A percentile compares a stretch with the other conserved stretches of the same genome.
Evolutionary conservation across 2,329 filamentous ascomycete species (phyloP).

Genomic region (Tolypocladium pustulatum): DNA sequence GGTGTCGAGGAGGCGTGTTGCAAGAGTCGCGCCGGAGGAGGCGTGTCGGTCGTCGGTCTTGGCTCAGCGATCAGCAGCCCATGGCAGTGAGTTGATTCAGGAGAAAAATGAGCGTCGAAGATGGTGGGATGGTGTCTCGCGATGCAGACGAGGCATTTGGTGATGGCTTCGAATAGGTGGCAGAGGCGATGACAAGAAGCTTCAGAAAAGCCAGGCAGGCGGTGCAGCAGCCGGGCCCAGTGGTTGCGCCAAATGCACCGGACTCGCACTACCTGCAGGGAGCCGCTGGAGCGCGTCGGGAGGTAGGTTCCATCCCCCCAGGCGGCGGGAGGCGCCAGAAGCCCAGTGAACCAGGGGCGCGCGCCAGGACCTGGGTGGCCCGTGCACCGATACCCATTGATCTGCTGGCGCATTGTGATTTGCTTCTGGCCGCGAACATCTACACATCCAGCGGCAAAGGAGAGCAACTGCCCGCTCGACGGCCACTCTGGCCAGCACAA

Average conservation of each 20-base stretch:
- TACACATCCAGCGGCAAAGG: constrained; percentile 17
- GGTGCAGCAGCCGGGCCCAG: neutral
- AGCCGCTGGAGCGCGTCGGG: neutral
- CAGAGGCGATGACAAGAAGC: neutral
- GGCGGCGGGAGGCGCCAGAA: neutral
- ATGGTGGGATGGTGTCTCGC: neutral
- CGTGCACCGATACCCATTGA: constrained; percentile 3
- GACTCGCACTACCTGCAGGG: neutral
- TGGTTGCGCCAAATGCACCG: neutral
- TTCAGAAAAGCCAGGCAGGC: neutral
- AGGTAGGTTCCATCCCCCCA: neutral
- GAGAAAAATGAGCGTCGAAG: neutral
- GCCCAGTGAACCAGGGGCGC: neutral
- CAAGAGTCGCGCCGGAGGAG: neutral
- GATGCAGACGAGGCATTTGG: neutral
- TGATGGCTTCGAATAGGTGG: neutral
- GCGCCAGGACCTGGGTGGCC: neutral
- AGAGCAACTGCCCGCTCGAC: constrained; percentile 16
- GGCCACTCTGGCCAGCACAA: constrained; percentile 18
- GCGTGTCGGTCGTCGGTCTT: neutral
- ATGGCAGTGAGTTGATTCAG: neutral
- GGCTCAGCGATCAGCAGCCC: neutral
- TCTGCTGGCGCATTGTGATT: neutral
- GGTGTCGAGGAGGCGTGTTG: neutral
- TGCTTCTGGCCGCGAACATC: constrained; percentile 14